A percentile compares a stretch with the other conserved stretches of the same genome.
These are phyloP conservation scores for Nematocida sp. DNA, from an alignment of 371 early-diverging fungal species.

Conservation along the genomic window DNA sequence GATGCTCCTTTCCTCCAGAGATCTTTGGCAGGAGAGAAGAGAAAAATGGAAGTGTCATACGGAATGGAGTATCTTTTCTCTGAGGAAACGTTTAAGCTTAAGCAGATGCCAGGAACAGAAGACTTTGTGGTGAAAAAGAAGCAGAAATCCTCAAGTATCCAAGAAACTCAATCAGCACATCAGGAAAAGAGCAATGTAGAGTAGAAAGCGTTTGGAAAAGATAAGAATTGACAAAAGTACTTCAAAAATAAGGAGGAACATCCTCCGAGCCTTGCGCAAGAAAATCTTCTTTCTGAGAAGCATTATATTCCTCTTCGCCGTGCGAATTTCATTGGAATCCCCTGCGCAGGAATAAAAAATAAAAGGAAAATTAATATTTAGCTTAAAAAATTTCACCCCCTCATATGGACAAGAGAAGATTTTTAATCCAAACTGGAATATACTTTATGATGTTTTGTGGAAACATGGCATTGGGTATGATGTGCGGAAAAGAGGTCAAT, in stretches of 20 bases:
- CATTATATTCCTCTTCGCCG: background rate
- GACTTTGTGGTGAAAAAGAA: slow-evolving; percentile 30
- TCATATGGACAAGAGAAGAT: too few species aligned
- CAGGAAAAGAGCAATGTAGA: background rate
- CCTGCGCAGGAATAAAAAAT: slow-evolving; percentile 2
- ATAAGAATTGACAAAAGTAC: too few species aligned
- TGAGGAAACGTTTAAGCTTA: slow-evolving; percentile 29
- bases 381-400: too few species aligned
- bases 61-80: slow-evolving; percentile 41
- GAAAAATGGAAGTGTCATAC: slow-evolving; percentile 11
- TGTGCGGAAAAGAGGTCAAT: too few species aligned
- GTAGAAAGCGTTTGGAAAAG: too few species aligned
- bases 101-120: slow-evolving; percentile 52
- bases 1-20: slow-evolving; percentile 40
- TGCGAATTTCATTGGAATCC: slow-evolving; percentile 26
- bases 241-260: too few species aligned
- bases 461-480: too few species aligned
- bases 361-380: slow-evolving; percentile 21
- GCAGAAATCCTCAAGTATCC: too few species aligned
- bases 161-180: background rate
- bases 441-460: too few species aligned
- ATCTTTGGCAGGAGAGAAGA: slow-evolving; percentile 18
- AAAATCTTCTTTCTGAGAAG: slow-evolving; percentile 3
- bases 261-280: too few species aligned
- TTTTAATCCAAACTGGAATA: too few species aligned